Percentiles rank a stretch among this genome's conserved stretches.
These are phyloP conservation scores for Penstemon newberryi DNA, from an alignment of 257 asterid genomes.

Conservation along the genomic window DNA sequence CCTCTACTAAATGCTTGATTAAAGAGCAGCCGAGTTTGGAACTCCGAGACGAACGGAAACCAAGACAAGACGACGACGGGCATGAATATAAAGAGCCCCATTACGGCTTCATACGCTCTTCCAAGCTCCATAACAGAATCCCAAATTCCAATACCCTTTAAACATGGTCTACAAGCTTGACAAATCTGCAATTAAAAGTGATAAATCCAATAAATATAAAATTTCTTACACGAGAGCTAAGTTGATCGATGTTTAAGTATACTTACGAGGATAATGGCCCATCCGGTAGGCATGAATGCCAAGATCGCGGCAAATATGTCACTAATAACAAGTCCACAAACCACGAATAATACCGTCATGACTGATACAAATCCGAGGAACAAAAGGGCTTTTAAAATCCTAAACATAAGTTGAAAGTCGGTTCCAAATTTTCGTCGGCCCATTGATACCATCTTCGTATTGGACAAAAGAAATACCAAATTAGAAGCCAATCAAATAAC, in stretches of 20 bases:
- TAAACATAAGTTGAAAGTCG: conserved; percentile 96
- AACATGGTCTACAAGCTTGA: conserved; percentile 74
- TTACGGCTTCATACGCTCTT: conserved; percentile 79
- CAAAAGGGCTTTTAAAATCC: conserved; percentile 89
- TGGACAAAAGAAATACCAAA: conserved; percentile 1
- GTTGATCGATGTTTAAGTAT: not conserved
- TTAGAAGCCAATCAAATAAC: not conserved
- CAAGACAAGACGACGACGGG: conserved; percentile 84
- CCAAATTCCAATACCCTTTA: conserved; percentile 76
- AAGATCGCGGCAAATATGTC: conserved; percentile 85
- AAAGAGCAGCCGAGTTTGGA: conserved; percentile 88
- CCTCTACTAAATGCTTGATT: conserved; percentile 98
- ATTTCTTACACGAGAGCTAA: not conserved
- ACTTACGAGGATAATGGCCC: conserved; percentile 91
- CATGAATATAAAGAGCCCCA: conserved; percentile 80
- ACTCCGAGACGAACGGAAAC: conserved; percentile 93
- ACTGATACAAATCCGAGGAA: conserved; percentile 90
- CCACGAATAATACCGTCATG: conserved; percentile 89
- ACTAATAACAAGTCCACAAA: conserved; percentile 59
- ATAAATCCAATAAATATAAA: not conserved
- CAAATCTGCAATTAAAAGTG: conserved; percentile 48
- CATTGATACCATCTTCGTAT: conserved; percentile 83
- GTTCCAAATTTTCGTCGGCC: conserved; percentile 95
- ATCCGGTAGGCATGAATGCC: conserved; percentile 98
- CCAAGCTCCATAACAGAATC: conserved; percentile 87